A percentile compares a stretch with the other conserved stretches of the same genome.
phyloP scores from a whole-genome alignment of 441 rosid genomes.

The Cnidoscolus chayamansa region DNA sequence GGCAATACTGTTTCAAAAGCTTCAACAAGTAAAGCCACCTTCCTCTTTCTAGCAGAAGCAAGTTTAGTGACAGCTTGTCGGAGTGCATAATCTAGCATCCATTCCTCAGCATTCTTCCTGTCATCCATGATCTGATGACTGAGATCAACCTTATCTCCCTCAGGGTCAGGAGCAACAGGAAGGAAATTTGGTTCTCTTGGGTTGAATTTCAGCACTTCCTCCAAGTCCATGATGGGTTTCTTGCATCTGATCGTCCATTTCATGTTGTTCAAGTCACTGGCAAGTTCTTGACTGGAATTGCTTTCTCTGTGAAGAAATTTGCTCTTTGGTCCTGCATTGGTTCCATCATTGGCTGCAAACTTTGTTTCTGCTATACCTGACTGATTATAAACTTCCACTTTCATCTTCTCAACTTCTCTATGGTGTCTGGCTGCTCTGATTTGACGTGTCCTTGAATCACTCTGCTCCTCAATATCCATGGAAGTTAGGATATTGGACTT shows the following conservation, averaged over 20 bases:
- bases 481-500: conserved; percentile 18
- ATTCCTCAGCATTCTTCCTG: conserved; percentile 68
- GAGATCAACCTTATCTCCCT: conserved; percentile 58
- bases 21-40: conserved; percentile 76
- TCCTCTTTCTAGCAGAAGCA: conserved; percentile 68
- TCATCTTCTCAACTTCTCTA: conserved; percentile 28
- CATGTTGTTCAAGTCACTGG: conserved; percentile 21
- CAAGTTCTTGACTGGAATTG: conserved; percentile 32
- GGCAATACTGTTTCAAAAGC: conserved; percentile 79
- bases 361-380: conserved; percentile 24
- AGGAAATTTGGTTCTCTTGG: conserved; percentile 81
- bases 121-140: conserved; percentile 57
- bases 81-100: conserved; percentile 97
- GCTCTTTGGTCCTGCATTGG: conserved; percentile 8
- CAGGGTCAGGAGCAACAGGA: conserved; percentile 50
- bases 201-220: conserved; percentile 51
- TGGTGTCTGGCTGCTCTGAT: conserved; percentile 16
- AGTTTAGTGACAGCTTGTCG: conserved; percentile 64
- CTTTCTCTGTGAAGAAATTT: conserved; percentile 24
- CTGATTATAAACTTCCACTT: conserved; percentile 26
- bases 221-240: conserved; percentile 29
- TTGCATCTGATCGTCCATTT: conserved; percentile 45
- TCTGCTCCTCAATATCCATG: conserved; percentile 27
- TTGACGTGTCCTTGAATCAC: conserved; percentile 10
- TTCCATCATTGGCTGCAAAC: conserved; percentile 14